Evolutionary conservation across 805 yeast species (phyloP), one percentile per base, ranked within the genome.

Genomic region (Cephaloascus fragrans): DNA sequence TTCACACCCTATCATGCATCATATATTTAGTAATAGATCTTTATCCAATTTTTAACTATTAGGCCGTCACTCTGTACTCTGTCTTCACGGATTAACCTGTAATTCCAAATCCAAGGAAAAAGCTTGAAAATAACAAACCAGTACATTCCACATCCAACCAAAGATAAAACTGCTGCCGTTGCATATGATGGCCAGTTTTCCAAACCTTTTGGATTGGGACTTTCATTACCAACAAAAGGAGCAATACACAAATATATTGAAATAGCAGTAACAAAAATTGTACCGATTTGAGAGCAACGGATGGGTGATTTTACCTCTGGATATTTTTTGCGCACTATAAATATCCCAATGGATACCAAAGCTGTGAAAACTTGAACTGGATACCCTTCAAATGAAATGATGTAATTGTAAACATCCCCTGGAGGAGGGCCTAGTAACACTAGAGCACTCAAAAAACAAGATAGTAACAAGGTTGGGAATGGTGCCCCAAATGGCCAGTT

Each of bases 401-500:
- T 64, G 42, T 71, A 75, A 41, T 67, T 67, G 48, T 73, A 75
- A 16, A 73, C 59, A 47, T 71, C 74, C 1, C 71, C 76, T 8
- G 64, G 60, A 6, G 78, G 77, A 2, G 67, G 48, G 6, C 50
- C 32, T 2, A 65, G 44, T 9, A 74, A 49, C 31, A 73, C 61
- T 4, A 57, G 32, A 0, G 69, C 59, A 2, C 77, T 60, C 3
- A 73, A 55, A 3, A 50, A 26, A 14, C 68, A 53, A 37, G 77
- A 71, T 37, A 75, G 55, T 3, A 63, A 16, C 19, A 78, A 52
- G 0, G 80, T 60, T 15, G 71, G 72, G 18, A 78, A 50, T 2
- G 86, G 84, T 1, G 81, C 75, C 17, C 71, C 73, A 41, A 53
- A 57, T 1, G 79, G 80, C 63, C 68, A 64, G 44, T 77, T 77